Percentiles rank a stretch among this genome's conserved stretches.
phyloP scores from a whole-genome alignment of 176 grass and related monocot species.

The Aegilops sharonensis region DNA sequence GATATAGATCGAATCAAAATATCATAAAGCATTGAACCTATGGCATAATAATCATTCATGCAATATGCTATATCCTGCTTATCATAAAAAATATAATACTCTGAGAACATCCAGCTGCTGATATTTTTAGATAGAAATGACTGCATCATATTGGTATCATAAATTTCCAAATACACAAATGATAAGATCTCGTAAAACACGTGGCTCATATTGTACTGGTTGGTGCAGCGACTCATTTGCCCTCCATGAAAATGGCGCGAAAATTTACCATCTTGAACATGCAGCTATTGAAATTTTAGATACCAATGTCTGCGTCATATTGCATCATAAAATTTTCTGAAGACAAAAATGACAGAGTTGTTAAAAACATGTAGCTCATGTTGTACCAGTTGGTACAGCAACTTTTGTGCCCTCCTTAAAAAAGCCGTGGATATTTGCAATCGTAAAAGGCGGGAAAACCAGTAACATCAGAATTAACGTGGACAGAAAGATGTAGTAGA shows the following conservation, averaged over 20 bases:
- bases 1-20: not conserved
- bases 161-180: not conserved
- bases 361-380: constrained; percentile 1
- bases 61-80: not conserved
- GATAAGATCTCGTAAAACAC: not conserved
- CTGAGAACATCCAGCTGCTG: not conserved
- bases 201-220: not conserved
- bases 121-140: not conserved
- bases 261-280: not conserved
- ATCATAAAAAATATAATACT: not conserved
- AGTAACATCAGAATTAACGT: not conserved
- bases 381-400: not conserved
- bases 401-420: not conserved
- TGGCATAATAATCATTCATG: not conserved
- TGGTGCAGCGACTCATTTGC: not conserved
- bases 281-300: not conserved
- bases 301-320: not conserved
- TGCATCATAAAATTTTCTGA: not conserved
- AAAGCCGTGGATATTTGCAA: not conserved
- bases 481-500: not conserved
- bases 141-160: not conserved
- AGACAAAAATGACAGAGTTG: not conserved
- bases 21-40: not conserved
- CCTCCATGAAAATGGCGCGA: not conserved
- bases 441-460: not conserved